phyloP scores from a whole-genome alignment of 2,329 filamentous ascomycete species.

The Trichophyton verrucosum region DNA sequence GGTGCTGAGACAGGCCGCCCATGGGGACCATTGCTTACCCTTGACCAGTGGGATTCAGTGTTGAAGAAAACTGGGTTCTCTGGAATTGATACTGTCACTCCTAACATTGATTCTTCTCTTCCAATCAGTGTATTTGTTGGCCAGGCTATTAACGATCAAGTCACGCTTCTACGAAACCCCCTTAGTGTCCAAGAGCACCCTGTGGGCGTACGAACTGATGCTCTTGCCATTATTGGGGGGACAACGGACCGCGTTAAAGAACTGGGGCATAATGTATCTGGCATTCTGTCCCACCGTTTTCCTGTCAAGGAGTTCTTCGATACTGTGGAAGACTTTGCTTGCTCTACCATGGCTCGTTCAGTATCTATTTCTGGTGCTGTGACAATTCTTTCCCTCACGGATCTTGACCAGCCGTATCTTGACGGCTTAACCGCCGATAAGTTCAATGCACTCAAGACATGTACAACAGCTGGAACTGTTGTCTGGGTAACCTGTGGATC shows the following conservation, averaged over 20 bases:
- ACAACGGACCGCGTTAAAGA: not conserved
- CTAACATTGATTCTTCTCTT: not conserved
- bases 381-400: not conserved
- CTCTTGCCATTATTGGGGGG: not conserved
- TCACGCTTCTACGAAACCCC: not conserved
- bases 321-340: not conserved
- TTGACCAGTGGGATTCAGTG: constrained; percentile 7
- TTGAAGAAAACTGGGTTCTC: constrained; percentile 10
- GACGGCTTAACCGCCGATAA: not conserved
- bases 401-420: not conserved
- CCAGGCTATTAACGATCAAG: constrained; percentile 1
- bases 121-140: not conserved
- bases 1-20: constrained; percentile 8
- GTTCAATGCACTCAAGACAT: not conserved
- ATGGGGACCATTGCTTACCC: constrained; percentile 1
- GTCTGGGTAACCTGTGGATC: not conserved
- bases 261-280: not conserved
- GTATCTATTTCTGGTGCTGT: not conserved
- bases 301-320: not conserved
- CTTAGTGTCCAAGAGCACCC: not conserved
- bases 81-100: constrained; percentile 9
- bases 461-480: not conserved
- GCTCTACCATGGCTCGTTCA: not conserved
- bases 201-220: not conserved
- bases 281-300: not conserved